Evolutionary conservation across 805 yeast species (phyloP).

Genomic region (Pichia cabralensis): DNA sequence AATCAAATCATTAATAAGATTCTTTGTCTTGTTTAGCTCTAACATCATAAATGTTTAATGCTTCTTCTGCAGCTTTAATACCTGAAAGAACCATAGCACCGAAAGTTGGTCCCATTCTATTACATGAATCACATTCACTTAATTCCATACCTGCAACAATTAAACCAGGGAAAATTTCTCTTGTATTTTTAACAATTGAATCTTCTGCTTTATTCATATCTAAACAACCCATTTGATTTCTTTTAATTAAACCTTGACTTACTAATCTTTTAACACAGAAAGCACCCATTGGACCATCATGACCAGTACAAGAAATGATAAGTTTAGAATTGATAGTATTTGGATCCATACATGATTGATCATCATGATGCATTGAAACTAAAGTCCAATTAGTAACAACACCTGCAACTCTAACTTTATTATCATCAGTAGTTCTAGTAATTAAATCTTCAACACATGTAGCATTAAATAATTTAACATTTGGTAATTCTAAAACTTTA

Average conservation of each 20-base stretch:
- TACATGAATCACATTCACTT: constrained; percentile 66
- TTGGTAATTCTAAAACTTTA: constrained; percentile 60
- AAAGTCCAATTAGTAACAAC: constrained; percentile 80
- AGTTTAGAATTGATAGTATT: constrained; percentile 61
- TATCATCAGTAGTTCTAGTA: constrained; percentile 54
- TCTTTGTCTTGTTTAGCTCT: constrained; percentile 20
- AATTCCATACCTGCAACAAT: constrained; percentile 71
- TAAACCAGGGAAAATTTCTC: constrained; percentile 56
- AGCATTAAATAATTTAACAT: constrained; percentile 69
- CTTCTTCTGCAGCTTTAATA: constrained; percentile 62
- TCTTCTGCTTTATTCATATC: constrained; percentile 76
- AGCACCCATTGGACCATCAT: constrained; percentile 79
- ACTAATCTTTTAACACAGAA: constrained; percentile 64
- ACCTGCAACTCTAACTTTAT: constrained; percentile 60
- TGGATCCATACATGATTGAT: constrained; percentile 77
- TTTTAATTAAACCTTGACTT: constrained; percentile 34
- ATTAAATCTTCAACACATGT: constrained; percentile 74
- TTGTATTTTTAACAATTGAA: constrained; percentile 58
- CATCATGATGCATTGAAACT: constrained; percentile 65
- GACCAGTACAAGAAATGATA: constrained; percentile 67
- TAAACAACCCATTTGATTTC: constrained; percentile 65
- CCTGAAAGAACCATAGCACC: constrained; percentile 78
- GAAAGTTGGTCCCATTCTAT: constrained; percentile 80
- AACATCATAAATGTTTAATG: constrained; percentile 22
- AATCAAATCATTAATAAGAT: too few relatives aligned